Evolutionary conservation across 257 asterid genomes (phyloP), one percentile per base, ranked within the genome.

Genomic region (Salvia splendens): DNA sequence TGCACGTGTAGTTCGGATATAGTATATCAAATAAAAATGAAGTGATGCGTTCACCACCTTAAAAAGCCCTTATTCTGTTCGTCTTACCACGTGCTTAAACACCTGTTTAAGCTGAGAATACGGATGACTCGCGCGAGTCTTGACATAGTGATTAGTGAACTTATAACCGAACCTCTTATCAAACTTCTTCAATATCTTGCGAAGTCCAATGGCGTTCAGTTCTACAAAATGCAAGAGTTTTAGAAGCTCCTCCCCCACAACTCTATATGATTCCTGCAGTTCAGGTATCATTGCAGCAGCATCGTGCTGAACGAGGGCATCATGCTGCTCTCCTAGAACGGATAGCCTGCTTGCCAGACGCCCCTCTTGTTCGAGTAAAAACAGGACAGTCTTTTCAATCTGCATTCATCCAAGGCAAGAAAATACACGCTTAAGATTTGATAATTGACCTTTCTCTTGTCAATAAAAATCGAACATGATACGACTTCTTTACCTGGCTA

Each of bases 121-220:
- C 47, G 97, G 95, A 80, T 91, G 97, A 71, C 88, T 85, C 5
- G 96, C 96, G 14, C 97, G 91, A 55, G 97, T 88, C 82, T 88
- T 91, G 77, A 91, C 96, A 36, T 88, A 91, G 72, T 91, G 84
- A 68, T 86, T 81, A 41, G 97, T 91, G 86, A 91, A 91, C 80
- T 83, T 87, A 49, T 82, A 88, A 41, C 96, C 91, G 58, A 91
- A 85, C 55, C 96, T 88, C 73, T 91, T 91, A 67, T 91, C 97
- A 48, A 91, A 86, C 80, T 91, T 91, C 95, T 91, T 91, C 70
- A 91, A 80, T 73, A 91, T 91, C 79, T 88, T 91, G 51, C 97
- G 89, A 35, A 91, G 73, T 11, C 97, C 97, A 71, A 83, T 59
- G 8, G 95, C 97, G 60, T 91, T 91, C 12, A 91, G 71, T 67